Evolutionary conservation across 768 basidiomycete species (phyloP).

Genomic region (Tylopilus intermedius): DNA sequence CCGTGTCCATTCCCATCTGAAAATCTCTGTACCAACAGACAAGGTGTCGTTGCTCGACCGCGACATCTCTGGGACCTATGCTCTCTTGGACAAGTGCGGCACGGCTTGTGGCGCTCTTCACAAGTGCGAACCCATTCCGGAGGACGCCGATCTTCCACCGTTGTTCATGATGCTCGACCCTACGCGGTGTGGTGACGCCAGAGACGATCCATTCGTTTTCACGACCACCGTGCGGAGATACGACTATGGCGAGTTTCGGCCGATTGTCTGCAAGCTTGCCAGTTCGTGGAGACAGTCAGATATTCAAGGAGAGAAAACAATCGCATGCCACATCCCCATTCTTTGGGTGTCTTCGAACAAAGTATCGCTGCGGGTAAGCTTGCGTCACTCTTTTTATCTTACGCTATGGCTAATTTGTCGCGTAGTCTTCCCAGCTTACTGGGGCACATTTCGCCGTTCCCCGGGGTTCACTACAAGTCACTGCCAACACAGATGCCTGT

Average conservation of each 20-base stretch:
- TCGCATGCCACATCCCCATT: constrained; percentile 56
- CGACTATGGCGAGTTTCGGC: constrained; percentile 77
- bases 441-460: constrained; percentile 69
- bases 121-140: constrained; percentile 43
- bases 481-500: constrained; percentile 59
- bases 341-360: constrained; percentile 54
- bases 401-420: constrained; percentile 2
- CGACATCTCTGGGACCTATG: constrained; percentile 76
- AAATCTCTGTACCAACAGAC: constrained; percentile 53
- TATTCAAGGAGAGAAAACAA: constrained; percentile 41
- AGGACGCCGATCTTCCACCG: constrained; percentile 51
- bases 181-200: constrained; percentile 66
- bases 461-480: constrained; percentile 43
- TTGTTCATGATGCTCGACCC: constrained; percentile 83
- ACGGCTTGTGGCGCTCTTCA: constrained; percentile 84
- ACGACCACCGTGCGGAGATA: constrained; percentile 72
- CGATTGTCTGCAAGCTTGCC: constrained; percentile 69
- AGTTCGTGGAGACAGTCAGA: constrained; percentile 74
- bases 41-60: constrained; percentile 57
- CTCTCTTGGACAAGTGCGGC: constrained; percentile 79
- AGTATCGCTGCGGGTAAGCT: constrained; percentile 53
- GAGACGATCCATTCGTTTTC: constrained; percentile 81
- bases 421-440: constrained; percentile 48
- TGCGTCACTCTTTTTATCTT: not conserved
- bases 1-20: constrained; percentile 60